Percentiles rank a stretch among this genome's conserved stretches.
phyloP scores from a whole-genome alignment of 192 early-diverging fungal species.

The Coemansia sp. region DNA sequence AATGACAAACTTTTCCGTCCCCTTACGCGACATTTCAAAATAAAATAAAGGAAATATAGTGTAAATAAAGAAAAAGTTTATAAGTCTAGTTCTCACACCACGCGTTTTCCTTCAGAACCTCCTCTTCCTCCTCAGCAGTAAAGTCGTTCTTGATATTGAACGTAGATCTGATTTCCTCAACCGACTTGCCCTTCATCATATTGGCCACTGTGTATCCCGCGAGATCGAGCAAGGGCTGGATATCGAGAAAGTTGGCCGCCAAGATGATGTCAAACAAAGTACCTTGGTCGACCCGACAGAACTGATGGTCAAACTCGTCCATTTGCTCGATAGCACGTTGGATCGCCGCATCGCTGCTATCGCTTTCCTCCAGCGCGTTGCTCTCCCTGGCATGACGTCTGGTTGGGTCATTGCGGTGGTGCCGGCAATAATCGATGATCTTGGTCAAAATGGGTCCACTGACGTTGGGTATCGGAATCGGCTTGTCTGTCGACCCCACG shows the following conservation, averaged over 20 bases:
- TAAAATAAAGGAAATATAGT: neutral
- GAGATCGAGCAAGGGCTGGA: slow-evolving; percentile 69
- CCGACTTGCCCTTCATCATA: slow-evolving; percentile 88
- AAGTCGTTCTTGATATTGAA: slow-evolving; percentile 76
- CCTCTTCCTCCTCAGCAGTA: slow-evolving; percentile 73
- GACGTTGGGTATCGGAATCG: slow-evolving; percentile 90
- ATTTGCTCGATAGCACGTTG: slow-evolving; percentile 73
- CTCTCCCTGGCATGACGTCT: slow-evolving; percentile 17
- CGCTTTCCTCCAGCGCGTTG: slow-evolving; percentile 46
- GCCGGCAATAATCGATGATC: slow-evolving; percentile 88
- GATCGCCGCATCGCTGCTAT: slow-evolving; percentile 54
- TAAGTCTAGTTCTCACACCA: slow-evolving; percentile 58
- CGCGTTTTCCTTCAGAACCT: slow-evolving; percentile 63
- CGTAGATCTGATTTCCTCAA: slow-evolving; percentile 81
- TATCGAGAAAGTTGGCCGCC: slow-evolving; percentile 87
- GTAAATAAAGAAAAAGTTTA: neutral
- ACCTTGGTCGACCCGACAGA: slow-evolving; percentile 91
- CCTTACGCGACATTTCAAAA: slow-evolving; percentile 19
- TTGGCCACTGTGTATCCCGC: slow-evolving; percentile 87
- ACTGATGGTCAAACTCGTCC: slow-evolving; percentile 90
- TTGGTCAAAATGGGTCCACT: slow-evolving; percentile 85
- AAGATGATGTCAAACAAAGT: slow-evolving; percentile 91
- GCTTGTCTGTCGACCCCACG: slow-evolving; percentile 24
- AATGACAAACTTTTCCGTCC: slow-evolving; percentile 29
- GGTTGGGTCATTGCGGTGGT: slow-evolving; percentile 73